Conservation (phyloP, 306 rosid genomes). For the Canavalia gladiata region DNA sequence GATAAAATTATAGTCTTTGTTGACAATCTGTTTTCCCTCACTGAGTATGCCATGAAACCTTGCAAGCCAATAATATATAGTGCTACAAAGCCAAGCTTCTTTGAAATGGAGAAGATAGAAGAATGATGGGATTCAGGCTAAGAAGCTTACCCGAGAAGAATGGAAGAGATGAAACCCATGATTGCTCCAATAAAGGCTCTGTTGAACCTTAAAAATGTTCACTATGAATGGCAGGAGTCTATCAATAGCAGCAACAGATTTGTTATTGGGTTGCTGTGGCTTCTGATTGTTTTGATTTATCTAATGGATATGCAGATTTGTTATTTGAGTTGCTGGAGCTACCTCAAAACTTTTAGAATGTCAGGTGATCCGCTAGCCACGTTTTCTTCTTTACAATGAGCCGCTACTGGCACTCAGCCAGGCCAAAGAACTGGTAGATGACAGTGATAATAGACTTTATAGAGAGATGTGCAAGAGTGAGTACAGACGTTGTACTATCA, state of each 20-base stretch:
- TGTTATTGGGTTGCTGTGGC: slow-evolving; percentile 81
- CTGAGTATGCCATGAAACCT: slow-evolving; percentile 94
- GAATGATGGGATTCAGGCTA: too few relatives aligned
- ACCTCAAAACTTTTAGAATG: slow-evolving; percentile 89
- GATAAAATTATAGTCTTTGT: slow-evolving; percentile 98
- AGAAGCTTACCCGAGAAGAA: too few relatives aligned
- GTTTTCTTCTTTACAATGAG: slow-evolving; percentile 96
- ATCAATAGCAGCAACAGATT: slow-evolving; percentile 64
- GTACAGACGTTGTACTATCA: slow-evolving; percentile 89
- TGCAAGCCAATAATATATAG: slow-evolving; percentile 98
- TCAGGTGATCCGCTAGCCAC: slow-evolving; percentile 96
- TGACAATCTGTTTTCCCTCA: slow-evolving; percentile 91
- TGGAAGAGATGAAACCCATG: slow-evolving; percentile 78
- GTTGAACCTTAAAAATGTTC: slow-evolving; percentile 53
- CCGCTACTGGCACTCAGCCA: slow-evolving; percentile 92
- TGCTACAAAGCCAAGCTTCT: slow-evolving; percentile 71
- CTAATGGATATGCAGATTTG: slow-evolving; percentile 96
- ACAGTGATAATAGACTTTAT: slow-evolving; percentile 81
- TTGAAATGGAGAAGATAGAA: too few relatives aligned
- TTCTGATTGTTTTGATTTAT: slow-evolving; percentile 87
- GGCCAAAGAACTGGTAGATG: slow-evolving; percentile 88
- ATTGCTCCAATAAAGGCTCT: slow-evolving; percentile 73
- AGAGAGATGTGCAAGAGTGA: slow-evolving; percentile 87
- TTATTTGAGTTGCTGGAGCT: slow-evolving; percentile 93
- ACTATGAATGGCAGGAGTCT: slow-evolving; percentile 75